phyloP scores from a whole-genome alignment of 1,284 basidiomycete species.

The Cerioporus squamosus region DNA sequence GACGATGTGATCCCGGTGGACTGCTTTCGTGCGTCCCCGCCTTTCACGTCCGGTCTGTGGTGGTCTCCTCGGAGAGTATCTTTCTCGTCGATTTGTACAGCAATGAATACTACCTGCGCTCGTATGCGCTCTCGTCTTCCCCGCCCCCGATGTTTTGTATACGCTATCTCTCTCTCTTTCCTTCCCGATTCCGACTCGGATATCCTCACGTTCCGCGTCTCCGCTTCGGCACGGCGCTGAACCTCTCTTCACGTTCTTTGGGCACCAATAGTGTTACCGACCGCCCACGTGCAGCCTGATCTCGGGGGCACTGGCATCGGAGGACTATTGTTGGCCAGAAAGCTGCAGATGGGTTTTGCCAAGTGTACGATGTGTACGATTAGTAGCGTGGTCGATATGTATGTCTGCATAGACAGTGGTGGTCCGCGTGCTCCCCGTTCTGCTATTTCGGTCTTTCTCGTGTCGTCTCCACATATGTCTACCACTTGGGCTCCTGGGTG shows the following conservation, averaged over 20 bases:
- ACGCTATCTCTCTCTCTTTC: neutral
- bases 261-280: conserved; percentile 23
- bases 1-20: conserved; percentile 12
- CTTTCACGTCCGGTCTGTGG: neutral
- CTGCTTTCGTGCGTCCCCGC: neutral
- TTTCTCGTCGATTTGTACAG: neutral
- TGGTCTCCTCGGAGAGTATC: neutral
- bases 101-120: neutral
- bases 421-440: neutral
- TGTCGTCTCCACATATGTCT: neutral
- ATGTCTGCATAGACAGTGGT: too few species aligned
- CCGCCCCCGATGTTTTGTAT: neutral
- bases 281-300: conserved; percentile 1
- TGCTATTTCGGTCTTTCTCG: neutral
- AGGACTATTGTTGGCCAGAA: conserved; percentile 26
- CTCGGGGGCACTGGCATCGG: conserved; percentile 3
- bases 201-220: neutral
- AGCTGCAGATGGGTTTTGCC: conserved; percentile 25
- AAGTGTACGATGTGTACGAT: conserved; percentile 7
- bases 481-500: neutral
- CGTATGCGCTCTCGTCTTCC: neutral
- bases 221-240: conserved; percentile 20
- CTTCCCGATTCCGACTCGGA: neutral
- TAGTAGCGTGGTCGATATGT: neutral
- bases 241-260: conserved; percentile 26